These are phyloP conservation scores for Singerocomus inundabilis DNA, from an alignment of 1,284 basidiomycete species.

Conservation along the genomic window DNA sequence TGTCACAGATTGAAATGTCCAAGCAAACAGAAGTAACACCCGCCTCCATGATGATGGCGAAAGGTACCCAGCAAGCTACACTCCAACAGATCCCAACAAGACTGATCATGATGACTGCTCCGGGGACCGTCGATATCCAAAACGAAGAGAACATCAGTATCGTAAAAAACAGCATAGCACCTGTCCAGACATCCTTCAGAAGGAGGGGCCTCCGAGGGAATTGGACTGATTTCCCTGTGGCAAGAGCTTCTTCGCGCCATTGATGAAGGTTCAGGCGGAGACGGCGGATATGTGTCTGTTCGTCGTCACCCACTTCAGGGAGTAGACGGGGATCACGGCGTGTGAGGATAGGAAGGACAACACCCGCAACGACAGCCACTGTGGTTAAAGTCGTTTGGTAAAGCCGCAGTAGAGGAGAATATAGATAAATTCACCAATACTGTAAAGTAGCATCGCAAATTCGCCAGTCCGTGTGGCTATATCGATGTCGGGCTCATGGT, in stretches of 20 bases:
- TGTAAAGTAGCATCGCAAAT: constrained; percentile 88
- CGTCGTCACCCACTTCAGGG: constrained; percentile 66
- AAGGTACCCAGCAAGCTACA: constrained; percentile 90
- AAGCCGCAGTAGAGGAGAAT: not conserved
- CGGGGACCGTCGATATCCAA: constrained; percentile 68
- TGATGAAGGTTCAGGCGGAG: constrained; percentile 69
- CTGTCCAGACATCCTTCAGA: constrained; percentile 89
- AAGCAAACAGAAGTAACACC: constrained; percentile 17
- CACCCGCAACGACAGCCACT: constrained; percentile 86
- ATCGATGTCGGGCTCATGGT: constrained; percentile 73
- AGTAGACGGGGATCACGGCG: constrained; percentile 77
- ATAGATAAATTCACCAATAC: constrained; percentile 58
- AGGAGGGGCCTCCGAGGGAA: constrained; percentile 87
- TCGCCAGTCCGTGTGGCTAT: constrained; percentile 84
- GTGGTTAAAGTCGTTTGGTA: constrained; percentile 9
- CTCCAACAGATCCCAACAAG: constrained; percentile 93
- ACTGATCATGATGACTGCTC: constrained; percentile 80
- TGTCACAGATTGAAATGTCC: constrained; percentile 1
- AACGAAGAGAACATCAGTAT: constrained; percentile 80
- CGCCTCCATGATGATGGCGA: constrained; percentile 92
- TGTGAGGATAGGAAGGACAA: constrained; percentile 79
- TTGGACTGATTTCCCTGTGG: constrained; percentile 66
- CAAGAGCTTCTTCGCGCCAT: constrained; percentile 81
- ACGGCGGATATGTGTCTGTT: constrained; percentile 68
- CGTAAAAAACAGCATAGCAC: constrained; percentile 77